phyloP scores from a whole-genome alignment of 805 yeast genomes.

The Pichia ethanolica region DNA sequence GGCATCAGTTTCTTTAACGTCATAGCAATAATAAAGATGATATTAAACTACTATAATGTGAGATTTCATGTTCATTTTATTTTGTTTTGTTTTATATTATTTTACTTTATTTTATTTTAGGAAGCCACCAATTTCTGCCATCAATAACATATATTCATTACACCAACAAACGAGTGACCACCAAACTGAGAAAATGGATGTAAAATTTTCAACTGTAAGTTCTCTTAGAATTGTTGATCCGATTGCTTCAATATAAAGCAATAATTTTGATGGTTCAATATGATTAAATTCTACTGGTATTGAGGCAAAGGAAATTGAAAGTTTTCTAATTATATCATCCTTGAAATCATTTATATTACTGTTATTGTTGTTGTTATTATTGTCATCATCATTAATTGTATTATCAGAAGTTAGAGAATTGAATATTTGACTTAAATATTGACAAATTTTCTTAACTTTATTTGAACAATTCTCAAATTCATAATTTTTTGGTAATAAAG shows the following conservation, averaged over 20 bases:
- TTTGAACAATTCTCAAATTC: constrained; percentile 14
- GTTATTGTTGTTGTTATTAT: not conserved
- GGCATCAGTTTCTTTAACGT: too few species aligned
- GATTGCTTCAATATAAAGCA: constrained; percentile 45
- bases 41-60: too few species aligned
- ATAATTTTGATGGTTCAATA: constrained; percentile 48
- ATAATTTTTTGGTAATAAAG: constrained; percentile 12
- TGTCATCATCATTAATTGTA: not conserved
- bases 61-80: too few species aligned
- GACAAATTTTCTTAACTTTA: constrained; percentile 26
- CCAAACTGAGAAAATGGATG: constrained; percentile 60
- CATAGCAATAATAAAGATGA: too few species aligned
- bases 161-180: constrained; percentile 72
- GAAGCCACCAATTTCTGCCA: constrained; percentile 56
- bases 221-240: constrained; percentile 56
- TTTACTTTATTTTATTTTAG: not conserved
- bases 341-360: constrained; percentile 2
- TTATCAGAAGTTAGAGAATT: not conserved
- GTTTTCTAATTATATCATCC: constrained; percentile 1
- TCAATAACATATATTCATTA: constrained; percentile 64
- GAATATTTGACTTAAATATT: constrained; percentile 24
- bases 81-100: too few species aligned
- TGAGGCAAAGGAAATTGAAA: constrained; percentile 15
- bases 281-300: constrained; percentile 33
- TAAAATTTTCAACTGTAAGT: constrained; percentile 47